Percentiles rank a stretch among this genome's conserved stretches.
Evolutionary conservation across 2,329 filamentous ascomycete species (phyloP).

Genomic region (Phaeophleospora eucalypticola): DNA sequence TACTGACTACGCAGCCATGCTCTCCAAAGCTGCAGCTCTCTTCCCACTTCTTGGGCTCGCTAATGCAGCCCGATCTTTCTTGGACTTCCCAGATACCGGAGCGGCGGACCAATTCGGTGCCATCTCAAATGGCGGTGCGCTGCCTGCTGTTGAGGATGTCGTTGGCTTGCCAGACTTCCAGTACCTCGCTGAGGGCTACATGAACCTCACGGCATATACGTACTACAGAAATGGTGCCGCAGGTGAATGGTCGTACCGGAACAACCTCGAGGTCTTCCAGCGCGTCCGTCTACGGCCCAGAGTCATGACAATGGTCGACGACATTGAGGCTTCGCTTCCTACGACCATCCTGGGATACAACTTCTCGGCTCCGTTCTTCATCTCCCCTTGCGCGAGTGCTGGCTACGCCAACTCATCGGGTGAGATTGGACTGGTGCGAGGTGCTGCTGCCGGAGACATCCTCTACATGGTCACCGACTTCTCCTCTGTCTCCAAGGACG

Average conservation of each 20-base stretch:
- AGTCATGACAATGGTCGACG: conserved; percentile 23
- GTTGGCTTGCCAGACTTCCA: conserved; percentile 18
- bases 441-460: conserved; percentile 45
- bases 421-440: conserved; percentile 41
- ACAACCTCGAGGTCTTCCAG: conserved; percentile 26
- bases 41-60: conserved; percentile 11
- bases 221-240: conserved; percentile 28
- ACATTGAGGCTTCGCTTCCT: conserved; percentile 22
- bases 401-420: conserved; percentile 68
- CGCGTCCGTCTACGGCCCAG: conserved; percentile 19
- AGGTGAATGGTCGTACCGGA: conserved; percentile 28
- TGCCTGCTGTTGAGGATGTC: conserved; percentile 13
- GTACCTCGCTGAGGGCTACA: conserved; percentile 13
- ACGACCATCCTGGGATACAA: conserved; percentile 90
- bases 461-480: conserved; percentile 47
- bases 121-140: conserved; percentile 7
- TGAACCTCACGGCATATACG: conserved; percentile 20
- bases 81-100: conserved; percentile 16
- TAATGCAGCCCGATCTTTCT: conserved; percentile 14
- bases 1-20: no score
- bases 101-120: conserved; percentile 15
- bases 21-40: conserved; percentile 1
- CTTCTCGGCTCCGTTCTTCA: conserved; percentile 81
- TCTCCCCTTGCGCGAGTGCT: conserved; percentile 87
- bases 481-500: conserved; percentile 32